Conservation (phyloP, 2,329 filamentous ascomycete species). For the Aspergillus tamarii region DNA sequence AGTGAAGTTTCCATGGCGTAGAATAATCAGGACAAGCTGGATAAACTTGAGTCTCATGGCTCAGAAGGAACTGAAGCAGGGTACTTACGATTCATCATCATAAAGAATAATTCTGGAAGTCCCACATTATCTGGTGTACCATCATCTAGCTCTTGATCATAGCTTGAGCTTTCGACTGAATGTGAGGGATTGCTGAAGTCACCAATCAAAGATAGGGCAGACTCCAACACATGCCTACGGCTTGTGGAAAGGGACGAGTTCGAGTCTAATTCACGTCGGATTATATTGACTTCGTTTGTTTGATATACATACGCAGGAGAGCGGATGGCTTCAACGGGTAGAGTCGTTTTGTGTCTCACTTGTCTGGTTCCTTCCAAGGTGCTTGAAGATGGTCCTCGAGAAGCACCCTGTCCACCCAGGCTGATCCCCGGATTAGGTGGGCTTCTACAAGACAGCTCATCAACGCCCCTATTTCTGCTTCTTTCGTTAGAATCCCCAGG, state of each 20-base stretch:
- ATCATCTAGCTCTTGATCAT: neutral
- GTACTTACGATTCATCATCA: constrained; percentile 1
- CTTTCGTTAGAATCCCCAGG: neutral
- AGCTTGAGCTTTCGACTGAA: neutral
- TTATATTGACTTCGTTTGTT: neutral
- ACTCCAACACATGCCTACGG: constrained; percentile 3
- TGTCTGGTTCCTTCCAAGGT: neutral
- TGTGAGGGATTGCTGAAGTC: constrained; percentile 3
- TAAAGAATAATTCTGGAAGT: neutral
- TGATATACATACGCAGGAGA: neutral
- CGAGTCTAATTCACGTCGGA: constrained; percentile 1
- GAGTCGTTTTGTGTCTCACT: neutral
- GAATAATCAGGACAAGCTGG: neutral
- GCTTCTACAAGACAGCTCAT: neutral
- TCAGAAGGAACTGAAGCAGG: neutral
- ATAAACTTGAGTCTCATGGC: neutral
- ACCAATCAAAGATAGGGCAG: constrained; percentile 1
- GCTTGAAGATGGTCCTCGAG: neutral
- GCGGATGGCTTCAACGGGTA: neutral
- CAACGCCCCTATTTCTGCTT: neutral
- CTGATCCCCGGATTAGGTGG: neutral
- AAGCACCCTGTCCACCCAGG: neutral
- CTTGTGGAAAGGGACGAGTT: neutral
- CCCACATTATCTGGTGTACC: neutral
- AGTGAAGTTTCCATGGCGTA: neutral